Percentiles rank a stretch among this genome's conserved stretches.
Evolutionary conservation across 106 monocot genomes (phyloP).

Genomic region (Apostasia shenzhenica): DNA sequence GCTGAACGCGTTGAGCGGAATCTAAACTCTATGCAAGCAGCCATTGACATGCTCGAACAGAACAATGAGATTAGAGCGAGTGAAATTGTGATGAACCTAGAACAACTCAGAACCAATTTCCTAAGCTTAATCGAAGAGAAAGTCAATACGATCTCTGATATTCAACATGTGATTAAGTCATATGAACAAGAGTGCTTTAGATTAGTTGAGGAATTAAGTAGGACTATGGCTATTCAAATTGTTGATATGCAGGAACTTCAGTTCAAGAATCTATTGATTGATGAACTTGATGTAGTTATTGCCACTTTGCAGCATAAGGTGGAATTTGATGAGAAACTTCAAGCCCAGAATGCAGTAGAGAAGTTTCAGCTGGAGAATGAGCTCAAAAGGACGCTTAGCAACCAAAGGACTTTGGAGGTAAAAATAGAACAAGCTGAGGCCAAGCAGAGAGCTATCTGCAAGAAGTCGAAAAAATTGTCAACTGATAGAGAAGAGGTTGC

Average conservation of each 20-base stretch:
- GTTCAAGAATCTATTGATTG: slow-evolving; percentile 21
- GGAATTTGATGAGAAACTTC: slow-evolving; percentile 22
- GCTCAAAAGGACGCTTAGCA: slow-evolving; percentile 18
- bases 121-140: slow-evolving; percentile 28
- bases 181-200: slow-evolving; percentile 18
- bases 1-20: slow-evolving; percentile 25
- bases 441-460: slow-evolving; percentile 17
- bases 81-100: slow-evolving; percentile 19
- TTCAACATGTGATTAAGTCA: slow-evolving; percentile 21
- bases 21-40: slow-evolving; percentile 14
- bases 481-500: slow-evolving; percentile 24
- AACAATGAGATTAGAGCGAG: slow-evolving; percentile 10
- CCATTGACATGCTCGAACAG: slow-evolving; percentile 32
- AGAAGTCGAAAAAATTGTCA: slow-evolving; percentile 8
- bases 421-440: slow-evolving; percentile 13
- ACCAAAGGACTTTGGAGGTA: slow-evolving; percentile 18
- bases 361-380: slow-evolving; percentile 24
- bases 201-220: slow-evolving; percentile 32
- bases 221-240: slow-evolving; percentile 21
- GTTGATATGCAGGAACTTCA: slow-evolving; percentile 39
- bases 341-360: slow-evolving; percentile 24
- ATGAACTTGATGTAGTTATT: slow-evolving; percentile 38
- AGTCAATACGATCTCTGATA: slow-evolving; percentile 19
- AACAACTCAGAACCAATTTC: slow-evolving; percentile 26
- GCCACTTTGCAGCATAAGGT: slow-evolving; percentile 15